A percentile compares a stretch with the other conserved stretches of the same genome.
These are phyloP conservation scores for Austropuccinia psidii DNA, from an alignment of 1,284 basidiomycete species.

Conservation along the genomic window DNA sequence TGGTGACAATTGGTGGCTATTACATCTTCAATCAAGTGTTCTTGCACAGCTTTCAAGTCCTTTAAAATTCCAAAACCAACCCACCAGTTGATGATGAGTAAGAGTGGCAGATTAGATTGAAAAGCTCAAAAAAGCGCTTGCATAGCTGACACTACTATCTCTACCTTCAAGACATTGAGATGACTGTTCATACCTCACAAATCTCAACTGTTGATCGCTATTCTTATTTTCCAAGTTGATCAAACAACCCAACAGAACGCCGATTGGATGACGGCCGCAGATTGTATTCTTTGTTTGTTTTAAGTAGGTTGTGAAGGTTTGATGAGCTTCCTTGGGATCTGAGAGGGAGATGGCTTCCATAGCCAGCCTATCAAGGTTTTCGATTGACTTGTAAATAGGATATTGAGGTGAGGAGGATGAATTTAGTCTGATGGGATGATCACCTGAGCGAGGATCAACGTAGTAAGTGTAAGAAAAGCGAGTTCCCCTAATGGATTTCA, in stretches of 20 bases:
- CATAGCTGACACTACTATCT: conserved; percentile 92
- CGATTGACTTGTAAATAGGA: conserved; percentile 57
- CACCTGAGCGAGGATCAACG: conserved; percentile 58
- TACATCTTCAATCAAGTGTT: too few species aligned
- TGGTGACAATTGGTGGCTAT: too few species aligned
- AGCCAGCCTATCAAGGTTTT: conserved; percentile 65
- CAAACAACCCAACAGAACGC: conserved; percentile 74
- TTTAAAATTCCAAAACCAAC: neutral
- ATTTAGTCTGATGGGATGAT: conserved; percentile 48
- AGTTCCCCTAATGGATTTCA: conserved; percentile 59
- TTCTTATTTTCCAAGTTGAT: conserved; percentile 55
- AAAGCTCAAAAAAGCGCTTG: conserved; percentile 64
- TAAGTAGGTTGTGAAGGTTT: conserved; percentile 64
- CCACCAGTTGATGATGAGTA: neutral
- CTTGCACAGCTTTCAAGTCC: too few species aligned
- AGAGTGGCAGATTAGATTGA: neutral
- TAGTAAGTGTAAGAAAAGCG: conserved; percentile 88
- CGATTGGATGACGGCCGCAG: conserved; percentile 91
- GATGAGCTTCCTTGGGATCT: conserved; percentile 52
- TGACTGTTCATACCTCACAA: conserved; percentile 89
- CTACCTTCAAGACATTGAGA: conserved; percentile 60
- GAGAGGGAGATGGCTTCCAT: conserved; percentile 58
- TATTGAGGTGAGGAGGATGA: conserved; percentile 50
- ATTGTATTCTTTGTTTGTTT: conserved; percentile 84
- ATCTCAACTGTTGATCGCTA: conserved; percentile 47